A percentile compares a stretch with the other conserved stretches of the same genome.
Conservation (phyloP, 177 flowering plant genomes). For the Vitis hybrid region DNA sequence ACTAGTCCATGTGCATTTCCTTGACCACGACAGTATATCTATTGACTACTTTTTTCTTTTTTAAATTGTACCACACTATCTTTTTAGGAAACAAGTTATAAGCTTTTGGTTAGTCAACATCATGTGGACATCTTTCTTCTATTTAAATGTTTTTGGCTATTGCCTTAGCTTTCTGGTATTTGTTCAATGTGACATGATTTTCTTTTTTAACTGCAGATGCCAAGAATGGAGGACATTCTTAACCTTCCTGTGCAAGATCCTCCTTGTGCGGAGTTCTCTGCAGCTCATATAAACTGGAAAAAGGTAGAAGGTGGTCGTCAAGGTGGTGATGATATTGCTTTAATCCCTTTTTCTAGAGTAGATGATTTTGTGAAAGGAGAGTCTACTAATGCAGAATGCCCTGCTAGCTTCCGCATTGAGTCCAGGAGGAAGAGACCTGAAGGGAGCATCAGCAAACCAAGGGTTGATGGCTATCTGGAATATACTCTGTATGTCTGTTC, state of each 20-base stretch:
- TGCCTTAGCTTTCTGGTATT: too few species aligned
- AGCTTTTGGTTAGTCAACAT: too few species aligned
- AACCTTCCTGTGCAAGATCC: constrained; percentile 69
- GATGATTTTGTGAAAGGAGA: constrained; percentile 62
- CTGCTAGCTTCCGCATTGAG: constrained; percentile 56
- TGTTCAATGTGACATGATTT: background rate
- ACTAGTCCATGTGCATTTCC: too few species aligned
- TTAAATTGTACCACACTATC: too few species aligned
- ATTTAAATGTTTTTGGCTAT: too few species aligned
- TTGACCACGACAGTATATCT: too few species aligned
- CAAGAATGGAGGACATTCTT: constrained; percentile 62
- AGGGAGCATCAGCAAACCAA: constrained; percentile 55
- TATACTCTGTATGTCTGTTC: constrained; percentile 45
- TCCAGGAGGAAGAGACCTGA: constrained; percentile 57
- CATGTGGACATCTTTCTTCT: too few species aligned
- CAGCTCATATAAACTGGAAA: constrained; percentile 55
- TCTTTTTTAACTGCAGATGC: constrained; percentile 33
- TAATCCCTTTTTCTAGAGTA: constrained; percentile 55
- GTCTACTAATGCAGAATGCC: constrained; percentile 53
- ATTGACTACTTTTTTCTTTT: too few species aligned
- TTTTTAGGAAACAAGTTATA: too few species aligned
- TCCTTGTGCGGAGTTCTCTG: constrained; percentile 50
- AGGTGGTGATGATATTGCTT: constrained; percentile 64
- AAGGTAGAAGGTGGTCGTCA: constrained; percentile 59
- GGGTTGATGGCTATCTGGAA: constrained; percentile 63